Evolutionary conservation across 1,284 basidiomycete species (phyloP).

Genomic region (Tremellales sp.): DNA sequence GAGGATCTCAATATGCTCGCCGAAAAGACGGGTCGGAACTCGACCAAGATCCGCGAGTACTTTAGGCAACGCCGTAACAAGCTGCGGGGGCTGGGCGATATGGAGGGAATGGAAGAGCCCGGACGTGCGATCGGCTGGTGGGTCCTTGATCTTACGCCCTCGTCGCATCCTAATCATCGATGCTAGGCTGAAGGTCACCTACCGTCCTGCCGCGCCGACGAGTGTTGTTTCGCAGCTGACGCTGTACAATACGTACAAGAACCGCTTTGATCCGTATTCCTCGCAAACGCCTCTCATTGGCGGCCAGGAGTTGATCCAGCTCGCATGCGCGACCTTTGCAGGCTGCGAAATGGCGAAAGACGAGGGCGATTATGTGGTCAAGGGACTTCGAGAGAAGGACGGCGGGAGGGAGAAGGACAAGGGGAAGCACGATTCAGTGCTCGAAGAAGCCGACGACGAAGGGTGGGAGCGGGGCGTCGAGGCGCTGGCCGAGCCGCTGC

Average conservation of each 20-base stretch:
- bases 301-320: conserved; percentile 44
- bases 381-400: conserved; percentile 35
- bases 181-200: conserved; percentile 39
- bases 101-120: conserved; percentile 43
- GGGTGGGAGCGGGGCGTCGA: conserved; percentile 33
- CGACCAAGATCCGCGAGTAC: conserved; percentile 44
- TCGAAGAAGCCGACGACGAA: conserved; percentile 3
- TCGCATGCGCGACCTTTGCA: conserved; percentile 43
- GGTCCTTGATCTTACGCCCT: conserved; percentile 10
- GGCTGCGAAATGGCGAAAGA: conserved; percentile 44
- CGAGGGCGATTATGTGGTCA: conserved; percentile 39
- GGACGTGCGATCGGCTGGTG: conserved; percentile 42
- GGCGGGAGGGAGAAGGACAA: conserved; percentile 3
- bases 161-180: not conserved
- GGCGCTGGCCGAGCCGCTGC: conserved; percentile 37
- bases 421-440: too few species aligned
- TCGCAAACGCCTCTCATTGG: conserved; percentile 29
- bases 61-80: conserved; percentile 44
- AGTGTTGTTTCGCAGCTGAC: conserved; percentile 33
- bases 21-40: conserved; percentile 36
- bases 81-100: conserved; percentile 34
- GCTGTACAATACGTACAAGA: conserved; percentile 39
- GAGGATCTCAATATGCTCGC: conserved; percentile 34
- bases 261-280: conserved; percentile 42
- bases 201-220: conserved; percentile 24